phyloP scores from a whole-genome alignment of 2,329 filamentous ascomycete genomes.

The Karstenula rhodostoma region DNA sequence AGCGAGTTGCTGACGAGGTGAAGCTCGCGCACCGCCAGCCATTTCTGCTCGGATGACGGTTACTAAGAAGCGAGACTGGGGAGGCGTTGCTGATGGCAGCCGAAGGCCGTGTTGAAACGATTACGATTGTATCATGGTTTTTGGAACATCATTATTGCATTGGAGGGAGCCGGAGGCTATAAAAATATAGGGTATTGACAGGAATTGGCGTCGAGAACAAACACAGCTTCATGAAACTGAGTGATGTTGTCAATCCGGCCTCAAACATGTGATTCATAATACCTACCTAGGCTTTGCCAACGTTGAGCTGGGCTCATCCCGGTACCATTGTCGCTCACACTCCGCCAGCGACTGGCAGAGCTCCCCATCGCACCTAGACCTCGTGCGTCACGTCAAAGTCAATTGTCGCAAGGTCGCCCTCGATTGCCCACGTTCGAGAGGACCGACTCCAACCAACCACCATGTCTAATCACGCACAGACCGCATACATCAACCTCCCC shows the following conservation, averaged over 20 bases:
- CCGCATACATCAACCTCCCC: conserved; percentile 48
- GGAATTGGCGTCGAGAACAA: conserved; percentile 3
- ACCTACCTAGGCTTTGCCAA: not conserved
- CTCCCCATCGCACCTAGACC: not conserved
- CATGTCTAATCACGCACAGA: conserved; percentile 33
- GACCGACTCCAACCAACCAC: not conserved
- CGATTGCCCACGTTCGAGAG: not conserved
- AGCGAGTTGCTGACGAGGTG: conserved; percentile 22
- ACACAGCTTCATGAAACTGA: not conserved
- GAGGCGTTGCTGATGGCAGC: not conserved
- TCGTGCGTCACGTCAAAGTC: not conserved
- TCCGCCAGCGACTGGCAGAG: not conserved
- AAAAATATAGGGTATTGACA: conserved; percentile 7
- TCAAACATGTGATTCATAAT: conserved; percentile 5
- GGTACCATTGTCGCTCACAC: not conserved
- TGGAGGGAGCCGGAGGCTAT: conserved; percentile 16
- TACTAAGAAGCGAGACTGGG: conserved; percentile 8
- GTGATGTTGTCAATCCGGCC: not conserved
- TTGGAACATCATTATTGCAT: conserved; percentile 14
- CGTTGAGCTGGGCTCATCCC: not conserved
- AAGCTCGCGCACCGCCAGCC: conserved; percentile 19
- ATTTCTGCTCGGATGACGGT: conserved; percentile 18
- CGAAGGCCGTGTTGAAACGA: conserved; percentile 4
- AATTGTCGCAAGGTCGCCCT: not conserved
- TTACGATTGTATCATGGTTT: conserved; percentile 7